Base-by-base conservation (phyloP, 805 yeast species). In the Metschnikowia cubensis region DNA sequence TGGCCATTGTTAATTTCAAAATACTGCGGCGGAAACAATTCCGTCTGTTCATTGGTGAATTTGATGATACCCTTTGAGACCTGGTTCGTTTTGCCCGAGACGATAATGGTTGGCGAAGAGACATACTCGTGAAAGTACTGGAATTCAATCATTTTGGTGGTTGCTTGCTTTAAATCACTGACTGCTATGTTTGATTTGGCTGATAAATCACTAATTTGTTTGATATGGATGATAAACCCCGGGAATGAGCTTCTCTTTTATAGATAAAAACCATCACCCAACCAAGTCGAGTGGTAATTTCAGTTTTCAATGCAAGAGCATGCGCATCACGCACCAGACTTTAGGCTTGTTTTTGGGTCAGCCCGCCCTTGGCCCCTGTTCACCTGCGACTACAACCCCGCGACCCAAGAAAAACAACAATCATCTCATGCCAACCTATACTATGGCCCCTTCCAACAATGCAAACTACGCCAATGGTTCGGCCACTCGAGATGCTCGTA, bases 1-100 rank as follows among this genome's bases (percentile, higher is more conserved):
- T 78, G 76, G 1, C 85, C 84, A 18, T 78, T 69, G 47, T 82
- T 80, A 6, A 90, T 80, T 52, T 91, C 96, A 59, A 76, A 87
- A 48, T 75, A 73, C 58, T 82, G 84, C 0, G 89, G 80, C 0
- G 97, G 96, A 53, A 83, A 84, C 45, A 71, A 73, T 31, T 55
- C 49, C 51, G 66, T 66, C 10, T 57, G 54, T 55, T 71, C 69
- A 48, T 71, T 69, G 32, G 62, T 54, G 48, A 73, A 66, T 31
- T 64, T 61, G 14, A 73, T 54, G 2, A 67, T 51, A 0, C 77
- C 77, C 6, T 36, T 32, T 7, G 55, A 11, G 8, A 45, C 48
- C 1, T 56, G 41, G 5, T 60, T 50, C 3, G 68, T 61, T 3
- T 49, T 39, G 0, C 77, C 77, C 17, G 66, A 60, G 2, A 73